Conservation (phyloP, 129 eudicot genomes). For the Escallonia herrerae region DNA sequence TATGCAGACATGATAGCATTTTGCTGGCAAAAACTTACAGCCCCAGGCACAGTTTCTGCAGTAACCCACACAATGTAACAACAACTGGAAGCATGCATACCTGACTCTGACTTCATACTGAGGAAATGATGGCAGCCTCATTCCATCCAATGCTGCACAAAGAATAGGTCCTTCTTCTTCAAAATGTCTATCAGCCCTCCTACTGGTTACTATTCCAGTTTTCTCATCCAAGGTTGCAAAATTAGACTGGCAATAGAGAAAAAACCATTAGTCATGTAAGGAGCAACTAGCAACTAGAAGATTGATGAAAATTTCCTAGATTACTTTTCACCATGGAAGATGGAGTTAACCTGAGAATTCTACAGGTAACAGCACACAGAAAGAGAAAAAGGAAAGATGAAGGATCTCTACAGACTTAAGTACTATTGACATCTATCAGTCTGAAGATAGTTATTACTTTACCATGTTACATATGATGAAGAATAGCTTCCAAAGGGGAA, state of each 20-base stretch:
- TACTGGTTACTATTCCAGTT: slow-evolving; percentile 79
- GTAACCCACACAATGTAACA: not conserved
- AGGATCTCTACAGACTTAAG: no score
- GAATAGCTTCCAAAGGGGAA: no score
- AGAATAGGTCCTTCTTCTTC: slow-evolving; percentile 98
- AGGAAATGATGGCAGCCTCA: slow-evolving; percentile 85
- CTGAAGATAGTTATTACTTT: no score
- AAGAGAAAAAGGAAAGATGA: not conserved
- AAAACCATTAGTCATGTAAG: not conserved
- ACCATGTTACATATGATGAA: no score
- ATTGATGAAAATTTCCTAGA: not conserved
- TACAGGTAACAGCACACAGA: not conserved
- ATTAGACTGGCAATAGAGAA: slow-evolving; percentile 49
- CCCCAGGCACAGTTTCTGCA: no score
- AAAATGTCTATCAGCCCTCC: slow-evolving; percentile 95
- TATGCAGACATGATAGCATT: not conserved
- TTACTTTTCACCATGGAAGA: not conserved
- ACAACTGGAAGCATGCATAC: slow-evolving; percentile 26
- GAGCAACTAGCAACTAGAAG: not conserved
- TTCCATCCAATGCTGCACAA: slow-evolving; percentile 90
- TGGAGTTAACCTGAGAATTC: not conserved
- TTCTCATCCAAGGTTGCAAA: slow-evolving; percentile 89
- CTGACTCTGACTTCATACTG: slow-evolving; percentile 95
- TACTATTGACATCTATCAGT: no score
- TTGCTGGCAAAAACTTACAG: not conserved